These are phyloP conservation scores for Hypoxylon trugodes DNA, from an alignment of 495 filamentous ascomycete genomes.

Conservation along the genomic window DNA sequence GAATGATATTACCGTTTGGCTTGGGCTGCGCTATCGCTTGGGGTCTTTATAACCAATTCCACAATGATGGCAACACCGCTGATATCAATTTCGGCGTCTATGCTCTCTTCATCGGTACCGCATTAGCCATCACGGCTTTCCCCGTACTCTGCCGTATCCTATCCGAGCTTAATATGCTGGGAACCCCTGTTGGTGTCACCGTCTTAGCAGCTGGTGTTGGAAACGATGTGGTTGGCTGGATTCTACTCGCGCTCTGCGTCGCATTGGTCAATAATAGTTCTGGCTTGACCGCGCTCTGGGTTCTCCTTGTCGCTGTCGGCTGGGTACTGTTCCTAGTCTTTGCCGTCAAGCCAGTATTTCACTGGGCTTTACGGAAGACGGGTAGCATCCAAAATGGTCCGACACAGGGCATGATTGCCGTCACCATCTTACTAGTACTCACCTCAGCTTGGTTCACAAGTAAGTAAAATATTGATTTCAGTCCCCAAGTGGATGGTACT, in stretches of 20 bases:
- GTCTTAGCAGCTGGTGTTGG: conserved; percentile 93
- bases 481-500: conserved; percentile 5
- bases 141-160: conserved; percentile 95
- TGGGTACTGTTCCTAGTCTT: conserved; percentile 83
- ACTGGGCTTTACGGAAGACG: conserved; percentile 74
- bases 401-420: conserved; percentile 81
- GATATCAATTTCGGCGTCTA: conserved; percentile 82
- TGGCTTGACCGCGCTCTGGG: conserved; percentile 87
- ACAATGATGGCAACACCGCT: conserved; percentile 65
- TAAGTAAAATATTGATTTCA: conserved; percentile 29
- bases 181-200: conserved; percentile 86
- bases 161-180: conserved; percentile 88
- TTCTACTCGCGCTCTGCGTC: conserved; percentile 92
- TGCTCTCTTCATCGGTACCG: conserved; percentile 92
- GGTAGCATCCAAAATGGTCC: conserved; percentile 90
- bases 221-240: conserved; percentile 95
- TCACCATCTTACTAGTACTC: conserved; percentile 83
- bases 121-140: conserved; percentile 95
- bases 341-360: conserved; percentile 77
- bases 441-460: conserved; percentile 93
- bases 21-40: conserved; percentile 79
- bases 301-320: conserved; percentile 77
- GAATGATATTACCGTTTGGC: conserved; percentile 84
- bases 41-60: conserved; percentile 85
- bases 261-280: conserved; percentile 88